Evolutionary conservation across 2,329 filamentous ascomycete genomes (phyloP).

Genomic region (Pestalotiopsis sp.): DNA sequence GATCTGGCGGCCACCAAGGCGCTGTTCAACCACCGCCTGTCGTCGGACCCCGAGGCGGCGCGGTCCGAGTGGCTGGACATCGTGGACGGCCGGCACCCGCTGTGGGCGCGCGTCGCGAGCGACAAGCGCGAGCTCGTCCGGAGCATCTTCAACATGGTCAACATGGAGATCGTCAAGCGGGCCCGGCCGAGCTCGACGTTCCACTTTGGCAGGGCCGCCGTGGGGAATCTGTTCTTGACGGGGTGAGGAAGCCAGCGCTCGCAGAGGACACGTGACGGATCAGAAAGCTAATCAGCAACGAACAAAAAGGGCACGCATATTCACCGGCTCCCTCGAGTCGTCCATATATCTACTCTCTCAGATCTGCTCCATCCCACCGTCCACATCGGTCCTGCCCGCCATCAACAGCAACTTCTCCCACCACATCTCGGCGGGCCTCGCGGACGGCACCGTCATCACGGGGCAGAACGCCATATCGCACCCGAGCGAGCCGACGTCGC

Average conservation of each 20-base stretch:
- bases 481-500: slow-evolving; percentile 67
- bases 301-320: slow-evolving; percentile 68
- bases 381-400: slow-evolving; percentile 80
- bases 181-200: slow-evolving; percentile 73
- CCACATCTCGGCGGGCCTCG: slow-evolving; percentile 84
- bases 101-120: slow-evolving; percentile 74
- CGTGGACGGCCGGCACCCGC: slow-evolving; percentile 75
- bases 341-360: slow-evolving; percentile 88
- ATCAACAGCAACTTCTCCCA: slow-evolving; percentile 96
- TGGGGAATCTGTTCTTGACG: slow-evolving; percentile 80
- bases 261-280: not conserved
- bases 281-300: not conserved
- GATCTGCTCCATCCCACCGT: slow-evolving; percentile 80
- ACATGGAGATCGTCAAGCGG: slow-evolving; percentile 78
- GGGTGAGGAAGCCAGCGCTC: slow-evolving; percentile 47
- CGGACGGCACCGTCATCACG: slow-evolving; percentile 76
- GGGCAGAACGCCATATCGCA: slow-evolving; percentile 94
- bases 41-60: slow-evolving; percentile 62
- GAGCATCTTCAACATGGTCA: slow-evolving; percentile 75
- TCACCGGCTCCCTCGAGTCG: slow-evolving; percentile 89
- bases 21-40: slow-evolving; percentile 86
- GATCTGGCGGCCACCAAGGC: slow-evolving; percentile 77
- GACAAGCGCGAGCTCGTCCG: slow-evolving; percentile 78
- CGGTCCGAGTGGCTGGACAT: slow-evolving; percentile 85
- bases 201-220: slow-evolving; percentile 75